Percentiles rank a stretch among this genome's conserved stretches.
phyloP scores from a whole-genome alignment of 2,329 filamentous ascomycete species.

The Nothomitra cinnamomea region DNA sequence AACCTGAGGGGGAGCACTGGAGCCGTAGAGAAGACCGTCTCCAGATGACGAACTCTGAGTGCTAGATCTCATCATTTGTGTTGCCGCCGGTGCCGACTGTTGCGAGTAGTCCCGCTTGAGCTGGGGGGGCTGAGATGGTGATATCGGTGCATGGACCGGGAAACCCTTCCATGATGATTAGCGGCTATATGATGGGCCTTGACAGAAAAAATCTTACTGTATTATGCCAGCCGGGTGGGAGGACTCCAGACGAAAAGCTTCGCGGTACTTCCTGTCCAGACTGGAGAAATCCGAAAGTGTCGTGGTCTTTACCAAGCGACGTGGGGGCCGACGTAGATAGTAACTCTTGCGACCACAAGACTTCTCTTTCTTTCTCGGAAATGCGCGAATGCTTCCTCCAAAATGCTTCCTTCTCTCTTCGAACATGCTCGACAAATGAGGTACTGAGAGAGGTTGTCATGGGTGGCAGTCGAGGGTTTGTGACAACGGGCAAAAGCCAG shows the following conservation, averaged over 20 bases:
- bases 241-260: background rate
- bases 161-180: background rate
- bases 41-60: constrained; percentile 4
- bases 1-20: background rate
- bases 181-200: background rate
- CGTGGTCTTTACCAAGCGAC: background rate
- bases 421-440: background rate
- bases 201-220: background rate
- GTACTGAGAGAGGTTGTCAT: background rate
- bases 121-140: background rate
- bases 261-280: background rate
- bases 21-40: constrained; percentile 5
- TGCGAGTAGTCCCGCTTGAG: constrained; percentile 2
- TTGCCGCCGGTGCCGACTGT: constrained; percentile 18
- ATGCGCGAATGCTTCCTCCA: background rate
- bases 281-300: background rate
- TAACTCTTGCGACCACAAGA: background rate
- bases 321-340: background rate
- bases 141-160: background rate
- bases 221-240: background rate
- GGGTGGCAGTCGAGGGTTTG: background rate
- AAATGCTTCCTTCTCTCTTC: background rate
- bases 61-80: constrained; percentile 18
- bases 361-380: background rate
- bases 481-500: background rate